phyloP scores from a whole-genome alignment of 2,329 filamentous ascomycete species.

The Myotisia sp. region DNA sequence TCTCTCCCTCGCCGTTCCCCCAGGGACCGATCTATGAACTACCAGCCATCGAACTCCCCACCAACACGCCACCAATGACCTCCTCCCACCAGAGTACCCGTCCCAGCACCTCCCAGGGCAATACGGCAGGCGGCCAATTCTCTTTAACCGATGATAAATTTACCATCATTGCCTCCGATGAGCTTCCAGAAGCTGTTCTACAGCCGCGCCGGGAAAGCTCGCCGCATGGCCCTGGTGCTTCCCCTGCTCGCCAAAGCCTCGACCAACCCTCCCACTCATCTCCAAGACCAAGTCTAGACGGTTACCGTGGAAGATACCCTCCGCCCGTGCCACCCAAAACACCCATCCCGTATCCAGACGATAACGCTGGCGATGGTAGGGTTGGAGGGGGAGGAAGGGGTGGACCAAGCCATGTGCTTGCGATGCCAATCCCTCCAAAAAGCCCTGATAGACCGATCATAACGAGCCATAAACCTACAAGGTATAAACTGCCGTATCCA shows the following conservation, averaged over 20 bases:
- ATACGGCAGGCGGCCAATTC: constrained; percentile 14
- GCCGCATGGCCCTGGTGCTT: constrained; percentile 13
- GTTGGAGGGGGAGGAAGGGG: constrained; percentile 15
- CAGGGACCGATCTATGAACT: constrained; percentile 18
- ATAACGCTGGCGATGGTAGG: constrained; percentile 9
- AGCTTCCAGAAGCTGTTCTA: constrained; percentile 35
- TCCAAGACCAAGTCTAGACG: constrained; percentile 25
- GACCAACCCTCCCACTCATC: constrained; percentile 19
- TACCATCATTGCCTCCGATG: constrained; percentile 46
- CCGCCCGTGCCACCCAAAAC: constrained; percentile 68
- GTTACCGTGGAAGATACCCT: constrained; percentile 27
- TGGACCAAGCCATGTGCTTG: constrained; percentile 5
- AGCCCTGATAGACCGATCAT: constrained; percentile 15
- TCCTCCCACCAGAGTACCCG: constrained; percentile 18
- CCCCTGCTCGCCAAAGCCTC: constrained; percentile 26
- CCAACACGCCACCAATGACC: constrained; percentile 33
- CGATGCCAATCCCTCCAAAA: constrained; percentile 26
- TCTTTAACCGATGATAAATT: constrained; percentile 55
- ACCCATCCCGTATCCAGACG: constrained; percentile 44
- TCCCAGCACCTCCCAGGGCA: constrained; percentile 15
- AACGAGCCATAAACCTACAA: constrained; percentile 1
- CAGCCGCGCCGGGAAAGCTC: constrained; percentile 19
- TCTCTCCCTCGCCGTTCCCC: constrained; percentile 21
- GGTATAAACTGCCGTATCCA: constrained; percentile 55
- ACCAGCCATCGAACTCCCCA: constrained; percentile 45